phyloP scores from a whole-genome alignment of 225 moss, liverwort and hornwort genomes.

The Thuidium tamariscinum region DNA sequence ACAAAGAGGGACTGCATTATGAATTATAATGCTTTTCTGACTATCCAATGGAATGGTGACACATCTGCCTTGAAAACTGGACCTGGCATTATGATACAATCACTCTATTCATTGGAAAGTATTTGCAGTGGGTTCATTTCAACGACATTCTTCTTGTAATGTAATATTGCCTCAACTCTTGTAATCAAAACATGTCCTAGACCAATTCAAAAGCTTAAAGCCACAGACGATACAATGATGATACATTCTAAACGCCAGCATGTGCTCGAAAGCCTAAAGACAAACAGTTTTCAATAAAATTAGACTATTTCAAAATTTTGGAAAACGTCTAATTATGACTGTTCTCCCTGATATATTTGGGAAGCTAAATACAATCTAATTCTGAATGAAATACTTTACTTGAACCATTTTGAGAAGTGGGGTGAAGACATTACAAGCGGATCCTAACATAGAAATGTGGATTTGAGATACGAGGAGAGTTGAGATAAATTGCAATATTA shows the following conservation, averaged over 20 bases:
- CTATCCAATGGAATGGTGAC: no score
- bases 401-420: neutral
- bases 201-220: neutral
- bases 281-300: neutral
- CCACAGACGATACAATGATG: neutral
- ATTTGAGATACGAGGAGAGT: neutral
- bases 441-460: neutral
- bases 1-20: no score
- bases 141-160: neutral
- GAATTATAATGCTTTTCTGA: no score
- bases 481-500: neutral
- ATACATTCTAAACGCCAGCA: neutral
- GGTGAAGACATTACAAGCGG: neutral
- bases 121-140: neutral
- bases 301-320: neutral
- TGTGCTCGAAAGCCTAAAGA: neutral
- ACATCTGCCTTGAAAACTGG: no score
- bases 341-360: no score
- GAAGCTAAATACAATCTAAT: neutral
- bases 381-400: neutral
- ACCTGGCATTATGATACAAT: neutral
- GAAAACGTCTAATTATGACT: neutral
- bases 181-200: neutral
- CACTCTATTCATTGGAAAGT: neutral
- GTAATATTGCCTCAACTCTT: neutral